These are phyloP conservation scores for Tetrahymena thermophila DNA, from an alignment of 73 alveolate species.

Conservation along the genomic window DNA sequence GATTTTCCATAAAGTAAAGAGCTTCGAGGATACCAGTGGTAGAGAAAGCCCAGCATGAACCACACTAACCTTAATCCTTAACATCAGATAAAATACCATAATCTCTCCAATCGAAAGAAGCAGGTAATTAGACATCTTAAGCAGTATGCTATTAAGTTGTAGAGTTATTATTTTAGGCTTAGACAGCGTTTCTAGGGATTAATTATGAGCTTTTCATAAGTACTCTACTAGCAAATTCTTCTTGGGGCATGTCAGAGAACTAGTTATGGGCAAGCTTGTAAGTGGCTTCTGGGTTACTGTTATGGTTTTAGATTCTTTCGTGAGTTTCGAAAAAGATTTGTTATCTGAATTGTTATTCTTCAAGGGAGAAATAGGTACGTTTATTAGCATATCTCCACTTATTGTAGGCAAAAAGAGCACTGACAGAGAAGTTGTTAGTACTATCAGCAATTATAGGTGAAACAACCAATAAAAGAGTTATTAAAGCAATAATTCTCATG, in stretches of 20 bases:
- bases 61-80: slow-evolving; percentile 70
- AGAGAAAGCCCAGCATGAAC: slow-evolving; percentile 79
- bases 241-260: not conserved
- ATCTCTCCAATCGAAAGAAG: slow-evolving; percentile 36
- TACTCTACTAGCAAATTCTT: not conserved
- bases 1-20: slow-evolving; percentile 14
- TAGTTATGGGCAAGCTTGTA: not conserved
- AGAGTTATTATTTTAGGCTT: not conserved
- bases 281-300: not conserved
- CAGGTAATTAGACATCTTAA: slow-evolving; percentile 5
- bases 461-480: not conserved
- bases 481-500: not conserved
- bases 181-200: not conserved
- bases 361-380: not conserved
- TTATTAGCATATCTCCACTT: not conserved
- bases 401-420: not conserved
- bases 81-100: slow-evolving; percentile 16
- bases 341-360: not conserved
- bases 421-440: not conserved
- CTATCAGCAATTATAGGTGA: not conserved
- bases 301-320: not conserved
- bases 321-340: not conserved
- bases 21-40: slow-evolving; percentile 61
- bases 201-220: not conserved
- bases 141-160: not conserved